Evolutionary conservation across 2,329 filamentous ascomycete genomes (phyloP), one percentile per base, ranked within the genome.

Genomic region (Leptoxyphium fumago): DNA sequence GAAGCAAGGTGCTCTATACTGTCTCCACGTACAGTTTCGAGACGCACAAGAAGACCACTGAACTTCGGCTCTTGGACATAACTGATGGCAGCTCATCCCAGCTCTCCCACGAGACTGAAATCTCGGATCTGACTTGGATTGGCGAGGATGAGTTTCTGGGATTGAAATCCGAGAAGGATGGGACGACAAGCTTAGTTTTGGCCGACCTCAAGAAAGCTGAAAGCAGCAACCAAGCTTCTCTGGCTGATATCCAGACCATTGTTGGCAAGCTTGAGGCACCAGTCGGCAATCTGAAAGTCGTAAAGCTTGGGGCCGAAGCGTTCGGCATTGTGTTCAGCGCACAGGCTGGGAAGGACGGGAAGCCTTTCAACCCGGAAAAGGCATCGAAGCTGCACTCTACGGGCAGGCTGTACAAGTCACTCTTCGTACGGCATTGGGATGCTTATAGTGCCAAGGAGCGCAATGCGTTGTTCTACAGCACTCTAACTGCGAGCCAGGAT

Each of bases 11-110:
- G 40, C 63, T 87, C 26, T 86, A 80, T 57, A 77, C 77, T 38
- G 74, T 78, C 13, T 84, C 82, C 0, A 77, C 80, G 1, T 94
- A 94, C 62, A 88, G 78, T 5, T 94, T 94, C 61, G 71, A 82
- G 34, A 72, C 75, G 0, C 85, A 93, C 58, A 70, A 71, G 40
- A 82, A 80, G 58, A 74, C 72, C 5, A 72, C 69, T 47, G 80
- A 87, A 64, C 79, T 82, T 52, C 75, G 80, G 14, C 62, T 89
- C 21, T 66, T 94, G 36, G 78, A 89, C 52, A 70, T 87, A 46
- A 66, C 72, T 39, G 76, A 74, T 7, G 80, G 81, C 29, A 71
- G 80, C 42, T 80, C 80, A 3, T 75, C 70, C 3, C 62, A 79
- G 10, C 67, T 94, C 10, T 80, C 77, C 40, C 73, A 81, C 43